Conservation (phyloP, 2,329 filamentous ascomycete species). For the Alternaria atra region DNA sequence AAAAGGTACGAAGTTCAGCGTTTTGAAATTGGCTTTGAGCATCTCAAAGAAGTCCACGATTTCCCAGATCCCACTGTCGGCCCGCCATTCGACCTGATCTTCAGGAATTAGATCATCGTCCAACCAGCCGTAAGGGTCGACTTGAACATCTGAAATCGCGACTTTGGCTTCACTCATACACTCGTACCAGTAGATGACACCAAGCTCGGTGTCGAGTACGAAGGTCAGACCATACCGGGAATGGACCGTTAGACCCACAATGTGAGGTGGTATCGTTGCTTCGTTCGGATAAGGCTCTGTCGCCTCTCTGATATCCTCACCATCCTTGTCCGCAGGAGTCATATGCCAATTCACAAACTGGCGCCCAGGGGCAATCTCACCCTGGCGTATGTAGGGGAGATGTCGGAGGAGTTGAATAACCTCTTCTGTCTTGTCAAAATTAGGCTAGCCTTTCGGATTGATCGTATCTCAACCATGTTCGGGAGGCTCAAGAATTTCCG, state of each 20-base stretch:
- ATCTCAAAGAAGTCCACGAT: constrained; percentile 24
- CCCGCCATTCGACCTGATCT: constrained; percentile 18
- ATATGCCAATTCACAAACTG: constrained; percentile 9
- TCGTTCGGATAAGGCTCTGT: constrained; percentile 4
- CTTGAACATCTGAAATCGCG: not conserved
- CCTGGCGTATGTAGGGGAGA: constrained; percentile 3
- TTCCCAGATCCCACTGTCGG: constrained; percentile 10
- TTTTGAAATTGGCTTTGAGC: constrained; percentile 16
- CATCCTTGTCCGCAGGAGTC: not conserved
- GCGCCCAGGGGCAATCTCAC: constrained; percentile 5
- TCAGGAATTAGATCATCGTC: not conserved
- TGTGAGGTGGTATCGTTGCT: constrained; percentile 13
- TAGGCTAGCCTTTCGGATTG: not conserved
- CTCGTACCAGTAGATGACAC: constrained; percentile 19
- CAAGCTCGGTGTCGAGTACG: constrained; percentile 20
- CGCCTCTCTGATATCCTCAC: not conserved
- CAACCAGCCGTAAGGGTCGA: constrained; percentile 7
- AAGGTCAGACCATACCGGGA: not conserved
- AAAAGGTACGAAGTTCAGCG: constrained; percentile 18
- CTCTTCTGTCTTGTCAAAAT: constrained; percentile 17
- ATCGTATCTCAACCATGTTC: constrained; percentile 20
- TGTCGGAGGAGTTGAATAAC: constrained; percentile 22
- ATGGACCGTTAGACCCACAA: constrained; percentile 13
- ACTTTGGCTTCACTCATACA: not conserved
- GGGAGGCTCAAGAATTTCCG: constrained; percentile 16